phyloP scores from a whole-genome alignment of 2,329 filamentous ascomycete genomes.

The Cytospora piceicola region DNA sequence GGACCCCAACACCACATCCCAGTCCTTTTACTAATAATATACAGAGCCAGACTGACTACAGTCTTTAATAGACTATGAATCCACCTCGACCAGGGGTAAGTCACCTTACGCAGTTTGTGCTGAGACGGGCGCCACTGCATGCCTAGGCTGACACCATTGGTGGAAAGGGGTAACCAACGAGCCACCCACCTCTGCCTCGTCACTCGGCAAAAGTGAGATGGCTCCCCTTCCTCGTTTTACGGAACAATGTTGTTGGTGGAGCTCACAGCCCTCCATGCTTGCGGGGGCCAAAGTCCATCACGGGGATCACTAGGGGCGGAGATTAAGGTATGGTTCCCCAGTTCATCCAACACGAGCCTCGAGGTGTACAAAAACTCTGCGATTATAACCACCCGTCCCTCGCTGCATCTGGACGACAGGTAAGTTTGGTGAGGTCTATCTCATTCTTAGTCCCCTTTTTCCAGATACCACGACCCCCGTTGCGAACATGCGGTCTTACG shows the following conservation, averaged over 20 bases:
- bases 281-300: background rate
- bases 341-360: background rate
- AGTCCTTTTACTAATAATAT: background rate
- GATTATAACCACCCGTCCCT: background rate
- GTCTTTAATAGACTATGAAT: background rate
- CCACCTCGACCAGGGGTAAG: background rate
- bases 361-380: background rate
- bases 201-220: background rate
- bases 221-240: background rate
- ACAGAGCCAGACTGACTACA: background rate
- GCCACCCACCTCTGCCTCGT: background rate
- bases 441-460: background rate
- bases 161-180: background rate
- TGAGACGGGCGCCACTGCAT: background rate
- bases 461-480: background rate
- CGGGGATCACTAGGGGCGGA: background rate
- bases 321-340: background rate
- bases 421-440: constrained; percentile 1
- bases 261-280: background rate
- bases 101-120: background rate
- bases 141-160: background rate
- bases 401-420: background rate
- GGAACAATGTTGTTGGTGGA: background rate
- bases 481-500: constrained; percentile 15
- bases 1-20: background rate